These are phyloP conservation scores for Rubus parviflorus DNA, from an alignment of 306 rosid genomes.

Conservation along the genomic window DNA sequence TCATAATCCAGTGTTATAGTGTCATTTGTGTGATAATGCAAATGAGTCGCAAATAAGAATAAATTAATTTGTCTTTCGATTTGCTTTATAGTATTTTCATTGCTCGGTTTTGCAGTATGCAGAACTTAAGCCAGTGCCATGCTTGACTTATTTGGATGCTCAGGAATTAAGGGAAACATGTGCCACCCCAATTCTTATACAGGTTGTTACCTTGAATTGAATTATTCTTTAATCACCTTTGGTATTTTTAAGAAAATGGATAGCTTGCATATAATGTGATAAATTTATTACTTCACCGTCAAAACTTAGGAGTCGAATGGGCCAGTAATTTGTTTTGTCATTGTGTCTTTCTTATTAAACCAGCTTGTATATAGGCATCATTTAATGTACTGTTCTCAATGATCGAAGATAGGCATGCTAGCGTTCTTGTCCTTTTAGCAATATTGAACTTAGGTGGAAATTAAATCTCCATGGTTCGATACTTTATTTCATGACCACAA, in stretches of 20 bases:
- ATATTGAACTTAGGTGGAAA: not conserved
- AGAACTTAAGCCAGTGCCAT: conserved; percentile 95
- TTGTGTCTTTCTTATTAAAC: not conserved
- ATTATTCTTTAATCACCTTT: not conserved
- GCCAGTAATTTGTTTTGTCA: not conserved
- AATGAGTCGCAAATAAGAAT: not conserved
- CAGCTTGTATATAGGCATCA: not conserved
- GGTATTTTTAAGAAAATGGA: not conserved
- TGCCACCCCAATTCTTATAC: conserved; percentile 88
- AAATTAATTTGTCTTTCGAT: not conserved
- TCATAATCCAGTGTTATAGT: not conserved
- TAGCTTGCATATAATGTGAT: not conserved
- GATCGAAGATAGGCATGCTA: not conserved
- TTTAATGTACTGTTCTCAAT: not conserved
- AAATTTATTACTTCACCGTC: not conserved
- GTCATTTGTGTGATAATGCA: not conserved
- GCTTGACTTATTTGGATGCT: conserved; percentile 83
- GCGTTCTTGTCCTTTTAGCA: not conserved
- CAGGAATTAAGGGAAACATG: conserved; percentile 59
- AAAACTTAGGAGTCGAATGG: not conserved
- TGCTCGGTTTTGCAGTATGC: conserved; percentile 70
- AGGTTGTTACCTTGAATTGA: conserved; percentile 48
- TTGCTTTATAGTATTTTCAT: conserved; percentile 16
- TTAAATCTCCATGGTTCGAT: not conserved
- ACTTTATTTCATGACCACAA: not conserved